Percentiles rank a stretch among this genome's conserved stretches.
phyloP scores from a whole-genome alignment of 441 rosid species.

The Erodium trifolium region DNA sequence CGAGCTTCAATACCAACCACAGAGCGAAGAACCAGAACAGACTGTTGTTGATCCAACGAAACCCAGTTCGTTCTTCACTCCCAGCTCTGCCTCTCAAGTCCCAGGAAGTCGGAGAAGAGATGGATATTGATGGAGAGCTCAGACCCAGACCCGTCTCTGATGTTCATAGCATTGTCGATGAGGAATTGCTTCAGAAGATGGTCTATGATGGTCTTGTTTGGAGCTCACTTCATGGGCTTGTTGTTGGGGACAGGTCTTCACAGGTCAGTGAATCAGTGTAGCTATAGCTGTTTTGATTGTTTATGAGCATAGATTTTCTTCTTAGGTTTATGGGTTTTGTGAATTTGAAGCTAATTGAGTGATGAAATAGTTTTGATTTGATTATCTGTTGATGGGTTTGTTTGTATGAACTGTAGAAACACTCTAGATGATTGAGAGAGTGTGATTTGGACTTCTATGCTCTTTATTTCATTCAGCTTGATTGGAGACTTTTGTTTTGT shows the following conservation, averaged over 20 bases:
- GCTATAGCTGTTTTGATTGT: not conserved
- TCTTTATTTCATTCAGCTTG: not conserved
- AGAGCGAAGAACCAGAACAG: not conserved
- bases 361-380: not conserved
- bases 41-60: conserved; percentile 1
- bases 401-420: not conserved
- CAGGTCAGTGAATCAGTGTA: conserved; percentile 34
- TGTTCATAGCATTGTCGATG: conserved; percentile 42
- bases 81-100: conserved; percentile 32
- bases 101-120: conserved; percentile 29
- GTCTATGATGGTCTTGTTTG: conserved; percentile 91
- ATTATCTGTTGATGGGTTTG: not conserved
- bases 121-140: conserved; percentile 33
- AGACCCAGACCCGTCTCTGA: conserved; percentile 25
- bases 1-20: not conserved
- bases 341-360: not conserved
- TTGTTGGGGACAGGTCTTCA: conserved; percentile 67
- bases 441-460: not conserved
- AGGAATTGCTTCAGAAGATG: conserved; percentile 57
- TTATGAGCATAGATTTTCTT: not conserved
- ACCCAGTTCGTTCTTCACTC: conserved; percentile 14
- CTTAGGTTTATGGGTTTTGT: not conserved
- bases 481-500: not conserved
- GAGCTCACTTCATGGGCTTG: conserved; percentile 90
- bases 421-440: no score